Conservation (phyloP, 352 stramenopile species). For the Phytophthora pluvialis region DNA sequence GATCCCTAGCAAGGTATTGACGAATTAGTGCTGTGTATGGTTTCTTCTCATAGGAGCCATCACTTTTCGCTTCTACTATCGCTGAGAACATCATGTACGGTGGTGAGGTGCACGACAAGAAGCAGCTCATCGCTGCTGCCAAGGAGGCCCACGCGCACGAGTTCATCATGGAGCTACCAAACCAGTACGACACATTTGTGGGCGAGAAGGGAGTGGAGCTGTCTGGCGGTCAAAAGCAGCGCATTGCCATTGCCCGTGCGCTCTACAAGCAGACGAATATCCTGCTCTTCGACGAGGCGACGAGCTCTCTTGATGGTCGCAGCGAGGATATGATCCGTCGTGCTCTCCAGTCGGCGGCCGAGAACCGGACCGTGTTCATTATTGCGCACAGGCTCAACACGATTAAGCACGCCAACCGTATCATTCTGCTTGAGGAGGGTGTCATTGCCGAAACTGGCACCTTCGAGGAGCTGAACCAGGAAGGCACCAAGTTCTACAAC, state of each 20-base stretch:
- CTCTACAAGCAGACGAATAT: conserved; percentile 86
- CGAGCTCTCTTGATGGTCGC: conserved; percentile 80
- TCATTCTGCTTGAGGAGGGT: conserved; percentile 86
- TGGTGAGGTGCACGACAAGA: conserved; percentile 52
- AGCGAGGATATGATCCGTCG: conserved; percentile 85
- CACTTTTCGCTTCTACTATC: conserved; percentile 83
- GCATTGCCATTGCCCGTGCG: conserved; percentile 85
- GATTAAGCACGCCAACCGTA: conserved; percentile 84
- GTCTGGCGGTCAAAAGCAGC: conserved; percentile 97
- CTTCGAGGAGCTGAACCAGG: conserved; percentile 75
- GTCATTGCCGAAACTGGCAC: conserved; percentile 79
- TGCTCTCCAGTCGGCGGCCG: conserved; percentile 61
- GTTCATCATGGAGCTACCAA: conserved; percentile 84
- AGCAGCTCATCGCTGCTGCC: conserved; percentile 61
- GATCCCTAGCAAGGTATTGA: conserved; percentile 12
- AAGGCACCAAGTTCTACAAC: conserved; percentile 82
- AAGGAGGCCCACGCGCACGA: conserved; percentile 82
- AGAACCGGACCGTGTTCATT: conserved; percentile 83
- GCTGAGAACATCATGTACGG: conserved; percentile 91
- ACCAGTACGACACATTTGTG: conserved; percentile 97
- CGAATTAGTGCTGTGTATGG: conserved; percentile 11
- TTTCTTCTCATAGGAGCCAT: conserved; percentile 52
- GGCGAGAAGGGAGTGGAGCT: conserved; percentile 97
- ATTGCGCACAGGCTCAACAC: conserved; percentile 89
- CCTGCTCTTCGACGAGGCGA: conserved; percentile 87